These are phyloP conservation scores for Scenedesmus sp. DNA, from an alignment of 163 green algal genomes.

Conservation along the genomic window DNA sequence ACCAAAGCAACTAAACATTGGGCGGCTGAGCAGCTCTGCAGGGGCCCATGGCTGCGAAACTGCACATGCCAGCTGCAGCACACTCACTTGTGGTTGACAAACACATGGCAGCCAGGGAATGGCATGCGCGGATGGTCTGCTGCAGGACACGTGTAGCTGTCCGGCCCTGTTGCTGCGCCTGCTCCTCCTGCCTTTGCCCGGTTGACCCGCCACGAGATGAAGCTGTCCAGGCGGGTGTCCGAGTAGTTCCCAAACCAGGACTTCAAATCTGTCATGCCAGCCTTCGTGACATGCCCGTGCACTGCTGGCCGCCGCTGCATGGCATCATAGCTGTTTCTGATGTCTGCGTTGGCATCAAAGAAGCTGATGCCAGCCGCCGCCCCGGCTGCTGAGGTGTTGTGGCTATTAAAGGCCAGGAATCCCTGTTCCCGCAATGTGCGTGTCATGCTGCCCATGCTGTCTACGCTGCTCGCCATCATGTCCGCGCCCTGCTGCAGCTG, in stretches of 20 bases:
- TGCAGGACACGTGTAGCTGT: constrained; percentile 43
- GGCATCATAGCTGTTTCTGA: not conserved
- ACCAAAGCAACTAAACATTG: not conserved
- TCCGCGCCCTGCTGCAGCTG: constrained; percentile 26
- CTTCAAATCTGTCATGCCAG: not conserved
- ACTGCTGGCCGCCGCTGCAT: constrained; percentile 3
- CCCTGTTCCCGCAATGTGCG: constrained; percentile 17
- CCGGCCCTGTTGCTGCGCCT: not conserved
- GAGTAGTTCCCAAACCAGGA: constrained; percentile 25
- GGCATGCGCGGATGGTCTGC: constrained; percentile 47
- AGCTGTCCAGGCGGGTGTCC: constrained; percentile 41
- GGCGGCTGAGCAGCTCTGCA: not conserved
- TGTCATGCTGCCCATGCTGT: constrained; percentile 3
- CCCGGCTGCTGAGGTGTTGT: not conserved
- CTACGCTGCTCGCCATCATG: too few relatives aligned
- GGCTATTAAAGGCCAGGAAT: not conserved
- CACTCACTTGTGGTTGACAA: constrained; percentile 53
- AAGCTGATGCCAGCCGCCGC: constrained; percentile 3
- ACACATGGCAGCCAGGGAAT: constrained; percentile 52
- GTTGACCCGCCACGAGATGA: constrained; percentile 38
- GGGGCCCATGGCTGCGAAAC: too few relatives aligned
- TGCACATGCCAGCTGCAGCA: not conserved
- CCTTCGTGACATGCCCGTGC: constrained; percentile 38
- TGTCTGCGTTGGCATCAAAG: constrained; percentile 4
- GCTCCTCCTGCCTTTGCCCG: constrained; percentile 4